Evolutionary conservation across 108 stramenopile species (phyloP), one percentile per base, ranked within the genome.

Genomic region (Fragilaria crotonensis): DNA sequence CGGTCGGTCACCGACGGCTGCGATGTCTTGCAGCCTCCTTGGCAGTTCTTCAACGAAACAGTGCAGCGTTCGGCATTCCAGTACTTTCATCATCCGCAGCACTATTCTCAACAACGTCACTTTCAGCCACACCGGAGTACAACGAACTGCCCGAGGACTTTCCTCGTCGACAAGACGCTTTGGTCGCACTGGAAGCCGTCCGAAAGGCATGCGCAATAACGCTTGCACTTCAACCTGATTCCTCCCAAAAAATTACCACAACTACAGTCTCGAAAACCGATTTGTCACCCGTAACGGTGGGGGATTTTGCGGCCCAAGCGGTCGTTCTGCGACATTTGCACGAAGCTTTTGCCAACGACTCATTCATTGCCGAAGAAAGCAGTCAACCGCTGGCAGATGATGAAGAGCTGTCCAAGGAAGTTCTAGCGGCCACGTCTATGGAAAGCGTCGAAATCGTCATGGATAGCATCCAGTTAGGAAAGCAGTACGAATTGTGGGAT

Each of bases 291-390:
- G 84, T 86, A 2, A 86, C 84, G 0, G 53, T 86, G 4, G 84
- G 67, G 3, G 84, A 86, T 52, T 79, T 73, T 62, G 76, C 81
- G 22, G 70, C 62, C 2, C 84, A 86, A 67, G 81, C 81, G 27
- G 25, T 80, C 5, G 74, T 79, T 7, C 48, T 82, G 45, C 33
- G 67, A 29, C 36, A 63, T 26, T 46, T 86, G 9, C 41, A 66
- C 19, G 22, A 60, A 4, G 25, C 52, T n/a, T 81, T 82, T 49
- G 29, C 32, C n/a, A 28, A 56, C 5, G 81, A 80, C 53, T 47
- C 45, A 11, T 81, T 62, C 52, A 59, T 80, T 29, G 83, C 83
- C n/a, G 83, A 84, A 61, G 81, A 83, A 59, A 66, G 66, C 5
- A 65, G 75, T 41, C 59, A 65, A 31, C 56, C 56, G 28, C 46